Base-by-base conservation (phyloP, 176 grass and related monocot genomes). In the Zea mays region DNA sequence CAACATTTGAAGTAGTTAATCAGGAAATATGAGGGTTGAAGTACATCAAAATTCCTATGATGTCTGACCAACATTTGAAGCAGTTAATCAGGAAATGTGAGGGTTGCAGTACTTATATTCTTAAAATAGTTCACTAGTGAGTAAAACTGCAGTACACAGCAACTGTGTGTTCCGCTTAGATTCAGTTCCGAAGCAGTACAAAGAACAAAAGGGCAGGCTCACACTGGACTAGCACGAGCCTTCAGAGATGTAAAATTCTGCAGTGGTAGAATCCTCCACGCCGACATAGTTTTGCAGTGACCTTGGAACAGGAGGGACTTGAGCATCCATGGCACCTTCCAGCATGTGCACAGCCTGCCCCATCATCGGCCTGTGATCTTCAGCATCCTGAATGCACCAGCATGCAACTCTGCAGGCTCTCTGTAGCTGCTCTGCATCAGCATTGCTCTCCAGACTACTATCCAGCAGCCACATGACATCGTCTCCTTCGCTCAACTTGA, bases 361-460 rank as follows among this genome's bases (percentile, higher is more conserved):
- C 81, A 84, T 88, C 44, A 52, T 62, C 27, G 81, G 86, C 56
- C 81, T 75, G 43, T 65, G 20, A 45, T 56, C 56, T 75, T 82
- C 72, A 15, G 33, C 36, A 16, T 86, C 88, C 58, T 90, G 88
- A 76, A 90, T 90, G 61, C 88, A 90, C 84, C 83, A 86, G 41
- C 79, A 83, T 8, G 88, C 87, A 36, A 85, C 69, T 15, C 79
- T 85, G 3, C 87, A 89, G 7, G 65, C 72, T 47, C 34, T 74
- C 11, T 58, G 33, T 37, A 89, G 54, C 77, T 89, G 63, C 62
- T 81, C 65, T 15, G 40, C 35, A 48, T 86, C 65, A 44, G 73
- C 83, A 71, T 74, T 49, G 0, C 78, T 79, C 40, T 86, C n/a
- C 49, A 84, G 12, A 64, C 9, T 19, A n/a, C 36, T 9, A 56